Evolutionary conservation across 2,329 filamentous ascomycete genomes (phyloP).

Genomic region (Falciphora oryzae): DNA sequence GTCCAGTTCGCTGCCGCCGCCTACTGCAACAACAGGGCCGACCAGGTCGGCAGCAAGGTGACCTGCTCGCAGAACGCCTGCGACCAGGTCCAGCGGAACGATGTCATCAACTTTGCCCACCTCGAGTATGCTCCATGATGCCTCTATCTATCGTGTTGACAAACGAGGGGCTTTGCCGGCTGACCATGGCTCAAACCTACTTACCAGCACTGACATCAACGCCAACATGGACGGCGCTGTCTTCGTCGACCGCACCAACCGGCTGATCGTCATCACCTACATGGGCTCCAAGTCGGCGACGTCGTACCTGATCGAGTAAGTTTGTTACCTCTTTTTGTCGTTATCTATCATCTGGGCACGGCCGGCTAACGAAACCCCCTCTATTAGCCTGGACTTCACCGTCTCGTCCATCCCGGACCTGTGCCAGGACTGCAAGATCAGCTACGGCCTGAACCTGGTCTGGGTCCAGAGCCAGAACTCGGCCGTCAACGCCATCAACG

Average conservation of each 20-base stretch:
- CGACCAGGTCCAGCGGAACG: conserved; percentile 34
- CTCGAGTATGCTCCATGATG: conserved; percentile 28
- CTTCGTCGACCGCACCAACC: conserved; percentile 39
- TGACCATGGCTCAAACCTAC: background rate
- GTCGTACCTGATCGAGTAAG: conserved; percentile 36
- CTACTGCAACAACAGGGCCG: conserved; percentile 45
- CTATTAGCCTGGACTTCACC: conserved; percentile 3
- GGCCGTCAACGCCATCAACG: conserved; percentile 37
- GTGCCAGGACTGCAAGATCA: conserved; percentile 41
- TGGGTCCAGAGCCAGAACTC: conserved; percentile 46
- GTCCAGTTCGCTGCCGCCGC: conserved; percentile 45
- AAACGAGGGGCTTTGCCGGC: background rate
- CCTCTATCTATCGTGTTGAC: conserved; percentile 25
- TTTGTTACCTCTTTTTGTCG: conserved; percentile 25
- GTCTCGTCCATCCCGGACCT: conserved; percentile 25
- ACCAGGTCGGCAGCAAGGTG: conserved; percentile 31
- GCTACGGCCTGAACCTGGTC: conserved; percentile 51
- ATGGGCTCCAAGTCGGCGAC: conserved; percentile 53
- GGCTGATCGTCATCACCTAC: conserved; percentile 54
- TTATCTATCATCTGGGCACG: background rate
- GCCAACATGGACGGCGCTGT: conserved; percentile 41
- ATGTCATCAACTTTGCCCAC: conserved; percentile 25
- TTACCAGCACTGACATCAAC: background rate
- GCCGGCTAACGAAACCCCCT: background rate
- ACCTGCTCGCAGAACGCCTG: conserved; percentile 39